Evolutionary conservation across 495 filamentous ascomycete species (phyloP), one percentile per base, ranked within the genome.

Genomic region (Rhypophila decipiens): DNA sequence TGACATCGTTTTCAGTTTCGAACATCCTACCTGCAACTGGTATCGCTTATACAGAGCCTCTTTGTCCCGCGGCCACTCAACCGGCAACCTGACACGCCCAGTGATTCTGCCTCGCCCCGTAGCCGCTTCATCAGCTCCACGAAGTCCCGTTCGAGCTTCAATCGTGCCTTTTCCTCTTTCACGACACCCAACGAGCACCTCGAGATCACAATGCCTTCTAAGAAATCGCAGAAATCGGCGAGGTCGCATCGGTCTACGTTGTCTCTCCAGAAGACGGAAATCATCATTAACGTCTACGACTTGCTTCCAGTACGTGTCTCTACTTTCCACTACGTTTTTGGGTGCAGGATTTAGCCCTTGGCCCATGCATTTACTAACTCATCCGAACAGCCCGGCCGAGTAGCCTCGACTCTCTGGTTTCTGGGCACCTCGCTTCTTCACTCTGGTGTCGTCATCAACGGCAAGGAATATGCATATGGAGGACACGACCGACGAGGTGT

Each of bases 221-320:
- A 68, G 37, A 70, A 67, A 34, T 57, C 61, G 13, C 68, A 74
- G 33, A 68, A 66, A 35, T 55, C 62, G 20, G 59, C 72, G 18
- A 59, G 67, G 36, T 72, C 75, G 13, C 78, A 78, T 49, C 66
- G 79, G 23, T 75, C 76, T 27, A 84, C 79, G 4, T 56, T 77
- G 35, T 80, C 80, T 2, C 57, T 81, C 24, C 76, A 78, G 42
- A 85, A 83, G 52, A 89, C 83, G 9, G 78, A 86, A 58, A 74
- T 90, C 10, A 53, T 77, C n/a, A 88, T 90, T 58, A 81, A 89
- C 58, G 82, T 87, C 55, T 90, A 90, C 59, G 86, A 90, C 59
- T 70, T 88, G 8, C 71, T 89, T 20, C 83, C 85, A 11, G 82
- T 86, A 72, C 53, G 76, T n/a, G n/a, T 54, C 7, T 18, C 41